Percentiles rank a stretch among this genome's conserved stretches.
Conservation (phyloP, 2,329 filamentous ascomycete species). For the Conoideocrella luteorostrata region DNA sequence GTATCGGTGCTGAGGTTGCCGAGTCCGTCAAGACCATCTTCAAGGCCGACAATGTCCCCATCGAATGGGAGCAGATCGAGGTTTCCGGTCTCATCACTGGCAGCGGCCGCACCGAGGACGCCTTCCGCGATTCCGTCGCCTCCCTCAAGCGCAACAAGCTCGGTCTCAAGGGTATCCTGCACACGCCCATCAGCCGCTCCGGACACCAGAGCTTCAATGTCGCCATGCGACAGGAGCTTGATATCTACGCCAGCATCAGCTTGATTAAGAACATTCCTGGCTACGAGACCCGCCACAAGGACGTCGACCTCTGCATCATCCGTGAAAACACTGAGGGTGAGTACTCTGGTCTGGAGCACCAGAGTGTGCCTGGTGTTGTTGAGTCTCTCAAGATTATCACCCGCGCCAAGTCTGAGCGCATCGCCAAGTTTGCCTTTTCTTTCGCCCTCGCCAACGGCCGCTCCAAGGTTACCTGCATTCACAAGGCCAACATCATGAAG, state of each 20-base stretch:
- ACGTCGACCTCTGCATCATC: conserved; percentile 98
- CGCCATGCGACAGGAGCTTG: conserved; percentile 95
- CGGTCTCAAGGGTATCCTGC: conserved; percentile 95
- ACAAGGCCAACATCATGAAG: conserved; percentile 99
- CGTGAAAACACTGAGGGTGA: conserved; percentile 99
- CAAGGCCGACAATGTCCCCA: conserved; percentile 97
- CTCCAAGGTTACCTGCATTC: conserved; percentile 99
- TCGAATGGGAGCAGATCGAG: conserved; percentile 98
- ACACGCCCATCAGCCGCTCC: conserved; percentile 93
- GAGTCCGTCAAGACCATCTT: conserved; percentile 99
- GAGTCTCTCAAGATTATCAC: conserved; percentile 99
- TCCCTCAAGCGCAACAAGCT: conserved; percentile 98
- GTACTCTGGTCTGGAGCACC: conserved; percentile 98
- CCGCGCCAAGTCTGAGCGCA: conserved; percentile 96
- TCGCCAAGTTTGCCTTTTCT: conserved; percentile 96
- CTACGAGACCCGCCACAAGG: conserved; percentile 93
- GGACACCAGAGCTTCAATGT: conserved; percentile 99
- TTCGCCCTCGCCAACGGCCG: conserved; percentile 98
- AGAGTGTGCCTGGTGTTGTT: conserved; percentile 91
- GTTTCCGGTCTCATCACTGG: conserved; percentile 82
- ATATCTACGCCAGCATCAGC: conserved; percentile 97
- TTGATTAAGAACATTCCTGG: conserved; percentile 99
- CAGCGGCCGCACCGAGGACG: conserved; percentile 78
- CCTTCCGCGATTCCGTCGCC: conserved; percentile 91
- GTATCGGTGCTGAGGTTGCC: conserved; percentile 95